Conservation (phyloP, 2,329 filamentous ascomycete genomes). For the Microdochium paspali region DNA sequence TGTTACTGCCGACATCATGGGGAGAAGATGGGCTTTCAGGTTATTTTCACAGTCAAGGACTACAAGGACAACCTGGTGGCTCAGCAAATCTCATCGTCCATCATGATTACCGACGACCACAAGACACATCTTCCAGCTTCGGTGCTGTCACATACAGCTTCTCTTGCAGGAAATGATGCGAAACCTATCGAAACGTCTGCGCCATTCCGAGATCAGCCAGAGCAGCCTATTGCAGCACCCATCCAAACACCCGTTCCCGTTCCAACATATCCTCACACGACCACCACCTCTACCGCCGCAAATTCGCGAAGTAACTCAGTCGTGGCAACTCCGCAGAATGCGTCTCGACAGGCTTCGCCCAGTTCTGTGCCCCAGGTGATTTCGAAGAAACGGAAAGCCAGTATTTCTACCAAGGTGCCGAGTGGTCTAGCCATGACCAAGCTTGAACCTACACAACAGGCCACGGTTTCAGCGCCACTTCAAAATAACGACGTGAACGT, state of each 20-base stretch:
- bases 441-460: conserved; percentile 50
- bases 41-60: conserved; percentile 93
- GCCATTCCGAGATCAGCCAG: conserved; percentile 28
- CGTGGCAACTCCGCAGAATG: conserved; percentile 43
- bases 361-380: conserved; percentile 52
- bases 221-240: conserved; percentile 52
- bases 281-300: conserved; percentile 8
- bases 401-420: conserved; percentile 58
- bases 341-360: conserved; percentile 69
- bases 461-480: conserved; percentile 23
- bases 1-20: conserved; percentile 95
- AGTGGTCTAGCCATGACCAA: conserved; percentile 73
- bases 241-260: not conserved
- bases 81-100: conserved; percentile 76
- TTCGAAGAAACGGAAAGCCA: conserved; percentile 77
- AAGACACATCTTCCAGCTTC: conserved; percentile 61
- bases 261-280: conserved; percentile 21
- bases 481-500: conserved; percentile 15
- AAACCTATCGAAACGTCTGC: conserved; percentile 23
- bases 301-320: conserved; percentile 7
- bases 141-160: conserved; percentile 13
- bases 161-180: conserved; percentile 11
- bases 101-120: conserved; percentile 97
- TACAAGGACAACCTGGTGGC: conserved; percentile 65
- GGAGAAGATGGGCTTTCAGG: conserved; percentile 84